Conservation (phyloP, 164 flowering plant genomes). For the Amborella trichopoda region DNA sequence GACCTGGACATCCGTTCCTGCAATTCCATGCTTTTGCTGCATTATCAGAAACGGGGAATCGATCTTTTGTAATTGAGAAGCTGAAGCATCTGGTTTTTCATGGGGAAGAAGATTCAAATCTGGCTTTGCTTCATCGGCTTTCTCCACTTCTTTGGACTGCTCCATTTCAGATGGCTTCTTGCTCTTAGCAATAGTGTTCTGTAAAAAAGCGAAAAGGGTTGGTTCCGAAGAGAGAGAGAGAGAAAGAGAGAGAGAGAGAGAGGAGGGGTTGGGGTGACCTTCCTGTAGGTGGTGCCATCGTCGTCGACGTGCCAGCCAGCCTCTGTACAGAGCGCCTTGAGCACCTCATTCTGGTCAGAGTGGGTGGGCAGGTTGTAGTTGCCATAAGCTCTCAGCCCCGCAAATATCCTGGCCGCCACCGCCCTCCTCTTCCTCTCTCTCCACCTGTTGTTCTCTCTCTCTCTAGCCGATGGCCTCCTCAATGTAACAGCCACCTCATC, state of each 20-base stretch:
- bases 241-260: not conserved
- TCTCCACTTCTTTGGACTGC: too few species aligned
- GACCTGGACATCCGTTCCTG: too few species aligned
- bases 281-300: constrained; percentile 40
- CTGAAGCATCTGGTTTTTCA: too few species aligned
- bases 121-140: too few species aligned
- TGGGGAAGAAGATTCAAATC: too few species aligned
- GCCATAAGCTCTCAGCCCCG: constrained; percentile 38
- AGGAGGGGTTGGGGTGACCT: constrained; percentile 15
- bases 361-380: constrained; percentile 43
- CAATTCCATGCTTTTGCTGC: too few species aligned
- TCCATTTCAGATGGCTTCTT: too few species aligned
- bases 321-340: constrained; percentile 47
- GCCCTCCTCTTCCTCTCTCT: constrained; percentile 36
- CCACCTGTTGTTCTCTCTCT: constrained; percentile 35
- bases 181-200: too few species aligned
- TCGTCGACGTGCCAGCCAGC: constrained; percentile 61
- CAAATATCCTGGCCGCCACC: constrained; percentile 29
- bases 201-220: too few species aligned
- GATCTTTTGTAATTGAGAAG: too few species aligned
- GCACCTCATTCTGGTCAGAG: constrained; percentile 39
- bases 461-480: constrained; percentile 32
- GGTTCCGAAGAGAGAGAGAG: too few species aligned
- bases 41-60: too few species aligned
- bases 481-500: constrained; percentile 22